These are phyloP conservation scores for Sclerotinia borealis DNA, from an alignment of 2,329 filamentous ascomycete genomes.

Conservation along the genomic window DNA sequence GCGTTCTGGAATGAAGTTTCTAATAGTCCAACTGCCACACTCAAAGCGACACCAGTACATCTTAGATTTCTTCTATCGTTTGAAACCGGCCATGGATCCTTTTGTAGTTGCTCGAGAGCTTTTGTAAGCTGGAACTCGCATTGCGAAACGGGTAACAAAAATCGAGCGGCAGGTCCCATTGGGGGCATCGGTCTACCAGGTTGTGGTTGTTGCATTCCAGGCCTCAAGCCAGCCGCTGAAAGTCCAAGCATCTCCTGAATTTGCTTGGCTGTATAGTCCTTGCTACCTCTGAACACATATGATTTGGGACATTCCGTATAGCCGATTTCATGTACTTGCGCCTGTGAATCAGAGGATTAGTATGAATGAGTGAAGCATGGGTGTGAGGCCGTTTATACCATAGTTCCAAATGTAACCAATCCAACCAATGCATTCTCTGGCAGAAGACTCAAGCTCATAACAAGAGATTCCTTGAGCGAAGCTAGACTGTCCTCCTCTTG, in stretches of 20 bases:
- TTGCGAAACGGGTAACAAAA: slow-evolving; percentile 89
- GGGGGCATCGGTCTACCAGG: slow-evolving; percentile 69
- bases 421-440: slow-evolving; percentile 78
- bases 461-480: slow-evolving; percentile 77
- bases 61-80: slow-evolving; percentile 86
- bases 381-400: slow-evolving; percentile 53
- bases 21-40: slow-evolving; percentile 84
- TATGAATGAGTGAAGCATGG: background rate
- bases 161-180: slow-evolving; percentile 77
- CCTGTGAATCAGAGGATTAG: slow-evolving; percentile 41
- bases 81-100: slow-evolving; percentile 94
- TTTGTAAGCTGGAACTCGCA: slow-evolving; percentile 98
- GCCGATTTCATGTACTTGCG: slow-evolving; percentile 95
- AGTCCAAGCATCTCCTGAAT: slow-evolving; percentile 99
- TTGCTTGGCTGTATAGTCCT: slow-evolving; percentile 96
- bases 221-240: slow-evolving; percentile 64
- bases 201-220: slow-evolving; percentile 60
- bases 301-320: slow-evolving; percentile 98
- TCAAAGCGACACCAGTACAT: slow-evolving; percentile 93
- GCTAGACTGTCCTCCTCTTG: slow-evolving; percentile 82
- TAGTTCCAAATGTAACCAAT: slow-evolving; percentile 84
- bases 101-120: slow-evolving; percentile 88
- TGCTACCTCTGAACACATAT: slow-evolving; percentile 95
- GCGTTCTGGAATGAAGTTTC: slow-evolving; percentile 95
- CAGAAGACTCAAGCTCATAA: slow-evolving; percentile 77